Evolutionary conservation across 169 alveolate genomes (phyloP).

Genomic region (Eimeria maxima): DNA sequence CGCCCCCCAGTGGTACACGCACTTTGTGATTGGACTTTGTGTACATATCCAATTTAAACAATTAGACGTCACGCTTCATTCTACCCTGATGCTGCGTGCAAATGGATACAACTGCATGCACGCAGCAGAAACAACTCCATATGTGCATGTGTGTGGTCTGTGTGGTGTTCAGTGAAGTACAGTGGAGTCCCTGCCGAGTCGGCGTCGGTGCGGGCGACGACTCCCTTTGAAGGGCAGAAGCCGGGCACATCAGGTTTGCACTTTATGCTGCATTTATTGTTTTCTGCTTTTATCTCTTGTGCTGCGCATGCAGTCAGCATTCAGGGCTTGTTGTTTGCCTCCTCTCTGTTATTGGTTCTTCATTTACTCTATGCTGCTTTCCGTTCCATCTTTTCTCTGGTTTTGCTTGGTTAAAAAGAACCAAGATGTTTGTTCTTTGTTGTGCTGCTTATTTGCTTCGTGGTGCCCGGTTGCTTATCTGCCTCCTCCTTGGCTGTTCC

Average conservation of each 20-base stretch:
- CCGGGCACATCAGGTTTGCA: constrained; percentile 84
- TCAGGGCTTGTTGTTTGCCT: no score
- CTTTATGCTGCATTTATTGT: background rate
- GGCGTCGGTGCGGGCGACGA: constrained; percentile 76
- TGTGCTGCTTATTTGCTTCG: background rate
- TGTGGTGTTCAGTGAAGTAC: constrained; percentile 22
- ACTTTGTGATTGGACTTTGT: background rate
- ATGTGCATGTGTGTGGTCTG: background rate
- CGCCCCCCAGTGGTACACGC: no score
- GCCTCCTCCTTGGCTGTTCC: background rate
- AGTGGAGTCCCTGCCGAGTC: constrained; percentile 51
- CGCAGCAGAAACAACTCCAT: background rate
- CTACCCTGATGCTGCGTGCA: background rate
- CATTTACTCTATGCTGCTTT: background rate
- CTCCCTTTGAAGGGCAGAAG: constrained; percentile 84
- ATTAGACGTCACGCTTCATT: background rate
- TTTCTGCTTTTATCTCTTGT: background rate
- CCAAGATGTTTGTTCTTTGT: background rate
- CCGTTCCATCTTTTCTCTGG: background rate
- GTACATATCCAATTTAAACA: background rate
- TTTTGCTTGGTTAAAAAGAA: background rate
- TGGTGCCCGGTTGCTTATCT: background rate
- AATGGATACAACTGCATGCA: background rate
- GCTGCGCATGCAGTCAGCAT: background rate
- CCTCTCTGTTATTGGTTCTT: no score